Percentiles rank a stretch among this genome's conserved stretches.
phyloP scores from a whole-genome alignment of 352 stramenopile genomes.

The Phytophthora boehmeriae region DNA sequence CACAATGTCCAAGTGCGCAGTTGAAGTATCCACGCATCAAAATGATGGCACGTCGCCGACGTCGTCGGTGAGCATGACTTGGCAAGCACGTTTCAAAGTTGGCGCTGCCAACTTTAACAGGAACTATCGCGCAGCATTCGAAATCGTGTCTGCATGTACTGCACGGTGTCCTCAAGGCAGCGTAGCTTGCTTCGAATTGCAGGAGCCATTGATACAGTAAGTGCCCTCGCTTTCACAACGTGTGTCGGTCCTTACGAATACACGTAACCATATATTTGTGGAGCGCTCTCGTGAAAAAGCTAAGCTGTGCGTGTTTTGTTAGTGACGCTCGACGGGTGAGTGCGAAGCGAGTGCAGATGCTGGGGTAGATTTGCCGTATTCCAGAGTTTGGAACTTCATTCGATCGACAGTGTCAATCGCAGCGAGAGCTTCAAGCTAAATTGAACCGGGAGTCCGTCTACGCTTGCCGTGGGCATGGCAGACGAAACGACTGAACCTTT shows the following conservation, averaged over 20 bases:
- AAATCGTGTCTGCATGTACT: too few species aligned
- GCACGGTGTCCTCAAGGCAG: too few species aligned
- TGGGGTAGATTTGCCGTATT: constrained; percentile 36
- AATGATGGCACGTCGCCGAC: neutral
- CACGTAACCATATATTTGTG: neutral
- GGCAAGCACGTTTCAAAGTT: too few species aligned
- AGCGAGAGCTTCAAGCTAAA: too few species aligned
- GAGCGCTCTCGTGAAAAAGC: neutral
- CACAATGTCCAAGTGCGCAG: neutral
- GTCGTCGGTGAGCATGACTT: neutral
- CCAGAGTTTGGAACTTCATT: constrained; percentile 50
- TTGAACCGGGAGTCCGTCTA: constrained; percentile 60
- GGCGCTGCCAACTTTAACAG: too few species aligned
- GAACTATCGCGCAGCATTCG: too few species aligned
- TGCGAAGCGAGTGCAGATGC: constrained; percentile 55
- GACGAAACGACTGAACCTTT: too few species aligned
- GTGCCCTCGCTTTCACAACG: neutral
- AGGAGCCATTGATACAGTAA: too few species aligned
- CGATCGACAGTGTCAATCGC: constrained; percentile 58
- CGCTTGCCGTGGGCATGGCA: constrained; percentile 37
- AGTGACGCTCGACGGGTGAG: constrained; percentile 28
- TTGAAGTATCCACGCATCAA: constrained; percentile 26
- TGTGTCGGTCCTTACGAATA: too few species aligned
- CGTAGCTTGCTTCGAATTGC: too few species aligned
- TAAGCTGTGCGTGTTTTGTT: too few species aligned